Evolutionary conservation across 2,329 filamentous ascomycete genomes (phyloP), one percentile per base, ranked within the genome.

Genomic region (Alternaria consortialis): DNA sequence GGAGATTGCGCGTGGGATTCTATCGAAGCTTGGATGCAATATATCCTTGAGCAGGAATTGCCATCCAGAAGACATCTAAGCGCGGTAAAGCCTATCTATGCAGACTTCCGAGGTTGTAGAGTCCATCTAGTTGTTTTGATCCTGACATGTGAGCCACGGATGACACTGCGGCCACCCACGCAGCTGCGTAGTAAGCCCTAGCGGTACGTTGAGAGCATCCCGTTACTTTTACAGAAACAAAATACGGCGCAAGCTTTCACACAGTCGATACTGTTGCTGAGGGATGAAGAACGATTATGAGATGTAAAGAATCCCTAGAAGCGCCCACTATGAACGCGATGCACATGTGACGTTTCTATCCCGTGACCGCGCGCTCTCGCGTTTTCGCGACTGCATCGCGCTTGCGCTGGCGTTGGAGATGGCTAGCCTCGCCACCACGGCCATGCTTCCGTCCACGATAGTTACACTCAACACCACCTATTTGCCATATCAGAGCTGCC

Each of bases 361-460:
- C 37, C 63, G 65, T 66, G 65, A 65, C 43, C 42, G 23, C 68
- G 68, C 64, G 65, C 62, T 37, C 34, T 36, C 66, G 63, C 56
- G 63, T 62, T 53, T 32, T 58, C 50, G 56, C 44, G 56, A 40
- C 50, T 52, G 31, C 57, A 27, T 50, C 43, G 42, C 43, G 44
- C 23, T 25, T 12, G 9, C 29, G 25, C 25, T 31, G 15, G 44
- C 50, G 23, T 36, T 23, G 46, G 37, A n/a, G 7, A 3, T 36
- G 8, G 46, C 13, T 27, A 7, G 46, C 11, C 25, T 47, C 40
- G 40, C 43, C 53, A 61, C 50, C 40, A 29, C 52, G 58, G 42
- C 58, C 23, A 59, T 62, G 46, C 46, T 36, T 40, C 37, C 31
- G 15, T 27, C 29, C 29, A n/a, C 52, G 13, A 20, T 36, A 47